Evolutionary conservation across 805 yeast genomes (phyloP).

Genomic region (Yamadazyma takamatsuzukensis): DNA sequence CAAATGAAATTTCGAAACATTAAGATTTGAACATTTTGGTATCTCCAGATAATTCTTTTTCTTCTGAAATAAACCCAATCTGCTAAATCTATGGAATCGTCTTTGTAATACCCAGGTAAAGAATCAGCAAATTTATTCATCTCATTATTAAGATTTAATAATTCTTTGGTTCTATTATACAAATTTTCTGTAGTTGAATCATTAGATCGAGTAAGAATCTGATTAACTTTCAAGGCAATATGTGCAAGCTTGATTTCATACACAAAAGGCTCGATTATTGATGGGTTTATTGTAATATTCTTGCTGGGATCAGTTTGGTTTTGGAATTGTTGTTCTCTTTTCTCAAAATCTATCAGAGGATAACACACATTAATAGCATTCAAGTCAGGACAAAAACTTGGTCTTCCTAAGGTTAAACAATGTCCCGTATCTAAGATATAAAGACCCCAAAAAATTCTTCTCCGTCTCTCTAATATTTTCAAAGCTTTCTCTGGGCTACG

Average conservation of each 20-base stretch:
- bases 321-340: slow-evolving; percentile 29
- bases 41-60: slow-evolving; percentile 56
- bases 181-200: too few relatives aligned
- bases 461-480: slow-evolving; percentile 46
- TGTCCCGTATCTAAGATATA: slow-evolving; percentile 63
- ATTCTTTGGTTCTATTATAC: too few relatives aligned
- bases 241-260: slow-evolving; percentile 3
- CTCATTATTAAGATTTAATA: slow-evolving; percentile 39
- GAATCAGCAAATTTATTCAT: slow-evolving; percentile 36
- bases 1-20: slow-evolving; percentile 55
- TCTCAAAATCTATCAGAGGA: slow-evolving; percentile 51
- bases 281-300: too few relatives aligned
- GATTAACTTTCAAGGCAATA: slow-evolving; percentile 1
- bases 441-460: slow-evolving; percentile 68
- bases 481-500: slow-evolving; percentile 8
- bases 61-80: slow-evolving; percentile 55
- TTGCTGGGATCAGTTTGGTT: slow-evolving; percentile 14
- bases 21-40: slow-evolving; percentile 51
- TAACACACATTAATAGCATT: slow-evolving; percentile 46
- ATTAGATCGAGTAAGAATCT: slow-evolving; percentile 1
- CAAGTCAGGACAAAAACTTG: slow-evolving; percentile 48
- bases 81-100: slow-evolving; percentile 24
- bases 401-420: slow-evolving; percentile 63
- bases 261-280: slow-evolving; percentile 5
- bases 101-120: slow-evolving; percentile 48